Conservation (phyloP, 345 rosid genomes). For the Brassica juncea region DNA sequence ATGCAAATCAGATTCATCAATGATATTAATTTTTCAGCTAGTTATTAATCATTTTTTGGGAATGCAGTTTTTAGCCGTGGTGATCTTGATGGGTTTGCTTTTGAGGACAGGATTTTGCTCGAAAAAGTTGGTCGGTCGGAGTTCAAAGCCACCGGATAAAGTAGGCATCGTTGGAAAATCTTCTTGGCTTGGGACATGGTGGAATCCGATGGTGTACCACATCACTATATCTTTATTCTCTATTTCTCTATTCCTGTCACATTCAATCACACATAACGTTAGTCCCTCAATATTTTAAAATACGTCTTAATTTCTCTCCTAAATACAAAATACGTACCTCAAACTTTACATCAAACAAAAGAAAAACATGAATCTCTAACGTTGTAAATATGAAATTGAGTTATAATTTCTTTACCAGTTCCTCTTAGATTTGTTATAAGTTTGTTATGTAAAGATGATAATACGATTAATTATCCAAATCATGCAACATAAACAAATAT, state of each 20-base stretch:
- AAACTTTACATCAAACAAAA: neutral
- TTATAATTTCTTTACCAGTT: neutral
- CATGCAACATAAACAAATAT: neutral
- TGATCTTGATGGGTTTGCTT: conserved; percentile 32
- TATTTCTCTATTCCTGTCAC: conserved; percentile 46
- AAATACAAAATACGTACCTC: neutral
- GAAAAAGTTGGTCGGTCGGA: conserved; percentile 57
- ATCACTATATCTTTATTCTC: conserved; percentile 58
- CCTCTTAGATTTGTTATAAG: neutral
- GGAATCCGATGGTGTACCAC: conserved; percentile 57
- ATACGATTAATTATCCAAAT: neutral
- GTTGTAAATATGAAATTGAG: neutral
- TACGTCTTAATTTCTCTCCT: neutral
- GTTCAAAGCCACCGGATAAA: conserved; percentile 49
- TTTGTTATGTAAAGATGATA: neutral
- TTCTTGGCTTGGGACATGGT: conserved; percentile 60
- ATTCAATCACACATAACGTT: neutral
- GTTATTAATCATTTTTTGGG: conserved; percentile 17
- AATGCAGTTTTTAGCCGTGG: conserved; percentile 20
- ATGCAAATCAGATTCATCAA: neutral
- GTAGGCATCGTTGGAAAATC: conserved; percentile 64
- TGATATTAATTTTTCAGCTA: neutral
- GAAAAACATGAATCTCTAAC: neutral
- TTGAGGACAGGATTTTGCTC: conserved; percentile 57
- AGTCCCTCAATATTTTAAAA: neutral